Conservation (phyloP, 2,329 filamentous ascomycete species). For the Macrophomina tecta region DNA sequence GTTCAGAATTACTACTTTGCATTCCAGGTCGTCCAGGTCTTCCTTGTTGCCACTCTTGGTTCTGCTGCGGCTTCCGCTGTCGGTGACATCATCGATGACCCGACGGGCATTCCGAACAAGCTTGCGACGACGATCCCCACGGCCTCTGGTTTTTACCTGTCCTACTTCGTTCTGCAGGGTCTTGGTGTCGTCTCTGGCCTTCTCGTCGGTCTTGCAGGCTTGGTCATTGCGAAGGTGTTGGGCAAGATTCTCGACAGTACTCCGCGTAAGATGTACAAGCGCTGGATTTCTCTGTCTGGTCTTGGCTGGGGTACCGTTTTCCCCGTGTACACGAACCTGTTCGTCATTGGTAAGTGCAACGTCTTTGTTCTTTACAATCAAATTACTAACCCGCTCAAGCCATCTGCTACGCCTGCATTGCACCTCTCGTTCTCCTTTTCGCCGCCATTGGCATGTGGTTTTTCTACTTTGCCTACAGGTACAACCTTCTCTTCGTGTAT, state of each 20-base stretch:
- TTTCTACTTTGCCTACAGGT: constrained; percentile 56
- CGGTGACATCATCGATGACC: constrained; percentile 67
- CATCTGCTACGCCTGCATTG: constrained; percentile 56
- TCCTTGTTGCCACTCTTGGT: constrained; percentile 82
- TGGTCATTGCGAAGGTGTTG: constrained; percentile 75
- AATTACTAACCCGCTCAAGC: constrained; percentile 34
- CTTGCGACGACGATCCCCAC: constrained; percentile 78
- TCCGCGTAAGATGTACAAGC: constrained; percentile 58
- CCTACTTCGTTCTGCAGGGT: constrained; percentile 93
- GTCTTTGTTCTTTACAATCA: neutral
- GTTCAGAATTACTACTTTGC: constrained; percentile 91
- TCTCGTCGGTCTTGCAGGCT: constrained; percentile 74
- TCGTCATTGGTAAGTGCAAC: constrained; percentile 51
- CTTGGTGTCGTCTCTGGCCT: constrained; percentile 77
- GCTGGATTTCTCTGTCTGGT: constrained; percentile 40
- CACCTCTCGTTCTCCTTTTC: constrained; percentile 55
- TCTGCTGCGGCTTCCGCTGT: constrained; percentile 73
- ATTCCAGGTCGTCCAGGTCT: constrained; percentile 91
- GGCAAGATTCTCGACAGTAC: constrained; percentile 78
- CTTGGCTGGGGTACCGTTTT: constrained; percentile 49
- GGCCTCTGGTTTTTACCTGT: constrained; percentile 92
- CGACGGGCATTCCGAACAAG: constrained; percentile 65
- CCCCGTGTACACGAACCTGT: constrained; percentile 49
- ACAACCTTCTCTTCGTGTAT: constrained; percentile 58
- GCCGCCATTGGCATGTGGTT: constrained; percentile 51